phyloP scores from a whole-genome alignment of 345 rosid genomes.

The Gossypium raimondii region DNA sequence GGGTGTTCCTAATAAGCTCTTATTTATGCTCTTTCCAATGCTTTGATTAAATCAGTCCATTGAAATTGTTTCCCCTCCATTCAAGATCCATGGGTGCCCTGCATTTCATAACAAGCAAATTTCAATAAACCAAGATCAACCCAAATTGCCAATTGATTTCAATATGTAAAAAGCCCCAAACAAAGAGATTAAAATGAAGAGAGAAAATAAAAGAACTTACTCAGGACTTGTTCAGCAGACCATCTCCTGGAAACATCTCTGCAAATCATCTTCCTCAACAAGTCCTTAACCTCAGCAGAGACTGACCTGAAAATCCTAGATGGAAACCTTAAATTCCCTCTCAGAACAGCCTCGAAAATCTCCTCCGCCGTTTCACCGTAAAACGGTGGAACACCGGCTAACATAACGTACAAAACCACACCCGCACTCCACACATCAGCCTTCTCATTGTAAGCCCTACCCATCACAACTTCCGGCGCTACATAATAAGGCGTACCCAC shows the following conservation, averaged over 20 bases:
- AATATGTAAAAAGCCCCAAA: not conserved
- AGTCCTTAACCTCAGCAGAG: slow-evolving; percentile 53
- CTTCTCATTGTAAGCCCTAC: slow-evolving; percentile 64
- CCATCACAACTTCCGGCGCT: slow-evolving; percentile 76
- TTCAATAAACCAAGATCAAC: too few species aligned
- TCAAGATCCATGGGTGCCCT: slow-evolving; percentile 66
- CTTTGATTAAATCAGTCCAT: slow-evolving; percentile 18
- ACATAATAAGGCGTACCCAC: slow-evolving; percentile 89
- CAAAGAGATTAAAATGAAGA: not conserved
- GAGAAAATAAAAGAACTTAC: slow-evolving; percentile 32
- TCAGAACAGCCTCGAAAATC: slow-evolving; percentile 60
- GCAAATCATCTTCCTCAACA: slow-evolving; percentile 75
- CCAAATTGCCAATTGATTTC: not conserved
- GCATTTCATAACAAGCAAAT: slow-evolving; percentile 5
- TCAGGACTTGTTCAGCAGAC: slow-evolving; percentile 72
- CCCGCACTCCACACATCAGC: slow-evolving; percentile 89
- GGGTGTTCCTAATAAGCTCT: not conserved
- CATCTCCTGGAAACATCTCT: slow-evolving; percentile 63
- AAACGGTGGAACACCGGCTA: slow-evolving; percentile 75
- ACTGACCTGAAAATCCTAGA: slow-evolving; percentile 39
- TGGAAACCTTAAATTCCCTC: slow-evolving; percentile 75
- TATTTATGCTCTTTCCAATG: not conserved
- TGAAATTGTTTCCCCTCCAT: slow-evolving; percentile 43
- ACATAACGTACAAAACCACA: slow-evolving; percentile 62
- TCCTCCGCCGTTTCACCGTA: slow-evolving; percentile 60